A percentile compares a stretch with the other conserved stretches of the same genome.
phyloP scores from a whole-genome alignment of 495 filamentous ascomycete species.

The Hyaloscypha bicolor region DNA sequence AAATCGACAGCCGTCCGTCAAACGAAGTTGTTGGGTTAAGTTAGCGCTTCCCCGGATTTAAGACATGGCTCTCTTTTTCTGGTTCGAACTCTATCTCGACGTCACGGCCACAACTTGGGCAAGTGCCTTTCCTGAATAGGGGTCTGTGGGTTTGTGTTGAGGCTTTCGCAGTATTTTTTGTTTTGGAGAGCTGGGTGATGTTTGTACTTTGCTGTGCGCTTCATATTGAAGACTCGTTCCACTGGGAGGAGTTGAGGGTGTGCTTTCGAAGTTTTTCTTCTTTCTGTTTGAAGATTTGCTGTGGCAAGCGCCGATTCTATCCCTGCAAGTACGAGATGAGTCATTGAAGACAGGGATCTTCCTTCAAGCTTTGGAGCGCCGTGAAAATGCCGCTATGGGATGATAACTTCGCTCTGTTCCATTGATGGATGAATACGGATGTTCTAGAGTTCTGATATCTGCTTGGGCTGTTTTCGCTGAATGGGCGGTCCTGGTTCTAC shows the following conservation, averaged over 20 bases:
- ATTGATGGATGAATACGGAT: neutral
- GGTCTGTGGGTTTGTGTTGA: neutral
- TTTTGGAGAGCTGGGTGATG: too few species aligned
- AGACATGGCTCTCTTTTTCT: neutral
- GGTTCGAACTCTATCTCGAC: neutral
- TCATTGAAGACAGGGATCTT: neutral
- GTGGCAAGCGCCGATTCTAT: neutral
- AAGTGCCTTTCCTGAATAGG: neutral
- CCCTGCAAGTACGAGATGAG: neutral
- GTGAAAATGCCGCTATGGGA: neutral
- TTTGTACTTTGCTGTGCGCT: too few species aligned
- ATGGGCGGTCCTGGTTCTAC: neutral
- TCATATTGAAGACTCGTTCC: too few species aligned
- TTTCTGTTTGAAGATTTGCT: neutral
- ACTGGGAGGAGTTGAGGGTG: neutral
- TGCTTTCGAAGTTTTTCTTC: neutral
- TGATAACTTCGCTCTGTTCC: neutral
- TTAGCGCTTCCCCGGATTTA: neutral
- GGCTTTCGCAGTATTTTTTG: neutral
- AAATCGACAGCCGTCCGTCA: neutral
- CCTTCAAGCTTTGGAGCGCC: neutral
- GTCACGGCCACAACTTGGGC: neutral
- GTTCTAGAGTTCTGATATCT: neutral
- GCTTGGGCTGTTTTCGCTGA: neutral
- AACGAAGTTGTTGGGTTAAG: neutral